A percentile compares a stretch with the other conserved stretches of the same genome.
Evolutionary conservation across 768 basidiomycete genomes (phyloP).

Genomic region (Cystofilobasidium ferigula): DNA sequence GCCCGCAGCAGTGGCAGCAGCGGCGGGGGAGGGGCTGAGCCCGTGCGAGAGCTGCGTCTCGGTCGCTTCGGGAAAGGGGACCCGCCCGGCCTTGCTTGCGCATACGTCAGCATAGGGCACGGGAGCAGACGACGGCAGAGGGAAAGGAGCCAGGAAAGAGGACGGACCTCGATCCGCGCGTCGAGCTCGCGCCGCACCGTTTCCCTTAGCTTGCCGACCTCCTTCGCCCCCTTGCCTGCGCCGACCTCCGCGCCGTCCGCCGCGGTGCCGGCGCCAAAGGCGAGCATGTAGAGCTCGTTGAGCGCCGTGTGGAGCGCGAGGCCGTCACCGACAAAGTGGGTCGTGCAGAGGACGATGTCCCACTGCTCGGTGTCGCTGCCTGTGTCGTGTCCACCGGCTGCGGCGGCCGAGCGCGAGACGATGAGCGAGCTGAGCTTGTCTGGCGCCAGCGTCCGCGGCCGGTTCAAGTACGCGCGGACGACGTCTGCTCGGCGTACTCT

Average conservation of each 20-base stretch:
- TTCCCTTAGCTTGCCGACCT: neutral
- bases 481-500: too few relatives aligned
- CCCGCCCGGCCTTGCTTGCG: too few relatives aligned
- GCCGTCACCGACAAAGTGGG: constrained; percentile 72
- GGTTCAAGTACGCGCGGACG: constrained; percentile 63
- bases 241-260: neutral
- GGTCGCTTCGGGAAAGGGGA: too few relatives aligned
- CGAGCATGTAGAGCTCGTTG: constrained; percentile 62
- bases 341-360: constrained; percentile 60
- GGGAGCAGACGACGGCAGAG: too few relatives aligned
- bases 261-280: constrained; percentile 43
- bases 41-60: too few relatives aligned
- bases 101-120: too few relatives aligned
- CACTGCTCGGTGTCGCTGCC: constrained; percentile 39
- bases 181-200: too few relatives aligned
- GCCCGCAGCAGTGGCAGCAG: neutral
- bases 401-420: constrained; percentile 32
- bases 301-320: constrained; percentile 74
- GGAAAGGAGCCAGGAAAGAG: too few relatives aligned
- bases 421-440: constrained; percentile 56
- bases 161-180: too few relatives aligned
- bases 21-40: neutral
- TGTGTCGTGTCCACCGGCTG: neutral
- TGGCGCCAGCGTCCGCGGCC: constrained; percentile 60
- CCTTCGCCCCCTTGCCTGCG: neutral